A percentile compares a stretch with the other conserved stretches of the same genome.
These are phyloP conservation scores for Phylloporus rhodoxanthus DNA, from an alignment of 768 basidiomycete genomes.

Conservation along the genomic window DNA sequence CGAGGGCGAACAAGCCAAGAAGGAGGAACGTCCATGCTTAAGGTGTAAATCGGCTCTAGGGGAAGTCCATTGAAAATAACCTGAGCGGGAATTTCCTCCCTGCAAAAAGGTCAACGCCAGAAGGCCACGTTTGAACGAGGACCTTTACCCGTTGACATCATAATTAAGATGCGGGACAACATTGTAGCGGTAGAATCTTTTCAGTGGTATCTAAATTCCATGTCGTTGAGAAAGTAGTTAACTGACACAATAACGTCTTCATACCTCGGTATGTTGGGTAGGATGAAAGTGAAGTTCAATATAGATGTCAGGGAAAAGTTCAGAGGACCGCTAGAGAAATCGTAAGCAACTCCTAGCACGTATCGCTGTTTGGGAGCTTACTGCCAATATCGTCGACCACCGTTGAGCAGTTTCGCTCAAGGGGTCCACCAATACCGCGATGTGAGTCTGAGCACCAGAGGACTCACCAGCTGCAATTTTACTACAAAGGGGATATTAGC, in stretches of 20 bases:
- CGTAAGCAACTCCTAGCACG: not conserved
- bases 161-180: conserved; percentile 54
- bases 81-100: conserved; percentile 52
- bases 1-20: conserved; percentile 93
- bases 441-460: conserved; percentile 57
- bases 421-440: conserved; percentile 78
- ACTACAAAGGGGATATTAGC: conserved; percentile 33
- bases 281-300: conserved; percentile 83
- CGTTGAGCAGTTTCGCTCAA: conserved; percentile 79
- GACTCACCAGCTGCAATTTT: conserved; percentile 66
- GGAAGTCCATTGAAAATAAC: conserved; percentile 72
- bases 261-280: conserved; percentile 57
- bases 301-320: conserved; percentile 56
- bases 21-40: conserved; percentile 86
- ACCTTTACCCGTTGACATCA: conserved; percentile 57
- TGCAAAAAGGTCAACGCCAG: conserved; percentile 22
- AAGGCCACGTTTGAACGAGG: not conserved
- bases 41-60: conserved; percentile 82
- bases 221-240: not conserved
- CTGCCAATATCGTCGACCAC: conserved; percentile 77
- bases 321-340: conserved; percentile 13
- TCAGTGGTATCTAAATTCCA: conserved; percentile 67
- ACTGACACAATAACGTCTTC: conserved; percentile 8
- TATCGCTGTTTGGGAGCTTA: conserved; percentile 27
- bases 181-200: conserved; percentile 86